Evolutionary conservation across 176 grass and related monocot species (phyloP).

Genomic region (Stipa capillata): DNA sequence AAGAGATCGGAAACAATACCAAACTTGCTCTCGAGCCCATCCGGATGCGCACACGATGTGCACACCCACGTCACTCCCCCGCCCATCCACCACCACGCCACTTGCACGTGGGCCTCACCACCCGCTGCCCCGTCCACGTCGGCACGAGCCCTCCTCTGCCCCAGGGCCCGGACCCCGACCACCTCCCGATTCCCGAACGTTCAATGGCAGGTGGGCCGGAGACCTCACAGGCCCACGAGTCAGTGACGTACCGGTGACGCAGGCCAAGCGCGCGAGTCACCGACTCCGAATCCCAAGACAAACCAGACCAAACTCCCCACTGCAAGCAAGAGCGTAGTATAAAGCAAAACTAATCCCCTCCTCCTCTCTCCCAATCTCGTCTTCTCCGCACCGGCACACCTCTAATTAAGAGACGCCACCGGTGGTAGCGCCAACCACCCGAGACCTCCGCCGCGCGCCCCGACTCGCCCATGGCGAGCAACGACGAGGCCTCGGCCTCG

Average conservation of each 20-base stretch:
- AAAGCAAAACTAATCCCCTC: slow-evolving; percentile 1
- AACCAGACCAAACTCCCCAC: background rate
- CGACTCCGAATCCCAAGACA: background rate
- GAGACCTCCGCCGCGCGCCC: background rate
- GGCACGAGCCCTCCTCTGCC: background rate
- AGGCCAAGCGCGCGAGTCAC: background rate
- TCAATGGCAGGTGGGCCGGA: background rate
- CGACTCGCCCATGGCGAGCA: slow-evolving; percentile 37
- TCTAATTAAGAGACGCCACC: background rate
- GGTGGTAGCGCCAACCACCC: background rate
- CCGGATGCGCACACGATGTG: background rate
- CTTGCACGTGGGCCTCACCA: background rate
- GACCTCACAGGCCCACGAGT: fast-evolving
- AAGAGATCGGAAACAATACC: background rate
- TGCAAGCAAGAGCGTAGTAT: slow-evolving; percentile 27
- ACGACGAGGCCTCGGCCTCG: slow-evolving; percentile 53
- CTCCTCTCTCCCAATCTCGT: background rate
- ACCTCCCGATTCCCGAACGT: too few species aligned
- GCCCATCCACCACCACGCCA: background rate
- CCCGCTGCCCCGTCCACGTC: background rate
- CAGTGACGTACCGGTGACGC: background rate
- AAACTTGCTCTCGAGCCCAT: background rate
- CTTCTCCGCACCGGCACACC: background rate
- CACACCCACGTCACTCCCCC: background rate
- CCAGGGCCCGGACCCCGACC: background rate